Base-by-base conservation (phyloP, 495 filamentous ascomycete species). In the Tuber melanosporum region DNA sequence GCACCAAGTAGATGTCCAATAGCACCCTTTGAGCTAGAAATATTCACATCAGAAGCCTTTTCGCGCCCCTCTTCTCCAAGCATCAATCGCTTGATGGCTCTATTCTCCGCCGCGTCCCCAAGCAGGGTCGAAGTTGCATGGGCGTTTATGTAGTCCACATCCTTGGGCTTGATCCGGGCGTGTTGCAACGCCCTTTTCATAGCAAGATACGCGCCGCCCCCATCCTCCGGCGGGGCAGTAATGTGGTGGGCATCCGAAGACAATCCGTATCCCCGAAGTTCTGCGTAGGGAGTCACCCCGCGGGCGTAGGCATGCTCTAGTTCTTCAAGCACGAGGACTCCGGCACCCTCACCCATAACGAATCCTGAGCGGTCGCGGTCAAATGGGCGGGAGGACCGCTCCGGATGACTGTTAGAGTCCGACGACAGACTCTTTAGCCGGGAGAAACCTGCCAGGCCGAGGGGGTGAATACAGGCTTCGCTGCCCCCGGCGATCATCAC, bases 401-500 rank as follows among this genome's bases (percentile, higher is more conserved):
- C 49, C 49, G 49, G 49, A 22, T 57, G 49, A 26, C 9, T 57
- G 22, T 57, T 57, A 26, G 9, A 57, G 22, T 14, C 22, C 0
- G 92, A 96, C 3, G 93, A 91, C 39, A 99, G 87, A 71, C 93
- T 97, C 73, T 94, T 89, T 3, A 94, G 94, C 45, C 94, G 88
- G 26, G 93, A 91, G 84, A 99, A 99, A 32, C 95, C 95, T 8
- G 93, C 91, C 75, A 99, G 91, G 32, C 95, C 92, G 39, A 99
- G 87, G 19, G 95, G 95, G 82, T 99, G 94, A 76, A 99, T 97
- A 84, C 95, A 99, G 3, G 95, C 94, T 85, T 99, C 95, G 14
- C 94, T 89, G 19, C 94, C 95, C 44, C 95, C 95, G 49, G 95
- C 94, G 19, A 99, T 86, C 94, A 99, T 98, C 41, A 98, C 90